These are phyloP conservation scores for Grammothele lineata DNA, from an alignment of 768 basidiomycete species.

Conservation along the genomic window DNA sequence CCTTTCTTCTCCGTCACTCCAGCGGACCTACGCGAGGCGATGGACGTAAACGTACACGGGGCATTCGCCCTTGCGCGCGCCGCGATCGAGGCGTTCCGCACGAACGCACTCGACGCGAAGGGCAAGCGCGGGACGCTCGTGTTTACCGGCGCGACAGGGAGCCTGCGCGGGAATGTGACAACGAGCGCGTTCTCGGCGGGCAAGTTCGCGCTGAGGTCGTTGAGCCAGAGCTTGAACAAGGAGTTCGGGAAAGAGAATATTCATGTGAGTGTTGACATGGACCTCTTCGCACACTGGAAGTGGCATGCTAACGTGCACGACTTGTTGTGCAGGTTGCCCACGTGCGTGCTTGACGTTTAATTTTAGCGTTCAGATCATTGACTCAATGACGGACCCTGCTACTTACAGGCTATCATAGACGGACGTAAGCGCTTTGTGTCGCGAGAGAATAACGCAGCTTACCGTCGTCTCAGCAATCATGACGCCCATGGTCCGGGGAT, in stretches of 20 bases:
- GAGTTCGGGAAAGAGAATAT: slow-evolving; percentile 43
- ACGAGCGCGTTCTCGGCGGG: slow-evolving; percentile 38
- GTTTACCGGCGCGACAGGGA: slow-evolving; percentile 43
- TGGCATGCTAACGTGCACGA: background rate
- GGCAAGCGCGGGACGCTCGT: slow-evolving; percentile 39
- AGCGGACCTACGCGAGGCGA: slow-evolving; percentile 26
- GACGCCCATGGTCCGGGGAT: slow-evolving; percentile 5
- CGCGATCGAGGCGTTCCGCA: slow-evolving; percentile 30
- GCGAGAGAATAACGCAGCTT: too few species aligned
- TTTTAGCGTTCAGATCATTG: background rate
- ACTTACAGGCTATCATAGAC: slow-evolving; percentile 59
- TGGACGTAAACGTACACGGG: slow-evolving; percentile 32
- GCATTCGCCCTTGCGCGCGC: slow-evolving; percentile 37
- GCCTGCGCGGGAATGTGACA: slow-evolving; percentile 33
- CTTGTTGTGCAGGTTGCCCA: slow-evolving; percentile 54
- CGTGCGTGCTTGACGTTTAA: slow-evolving; percentile 36
- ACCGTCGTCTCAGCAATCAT: slow-evolving; percentile 25
- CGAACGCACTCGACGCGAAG: slow-evolving; percentile 25
- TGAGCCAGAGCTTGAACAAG: slow-evolving; percentile 40
- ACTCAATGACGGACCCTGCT: too few species aligned
- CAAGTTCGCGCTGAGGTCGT: slow-evolving; percentile 36
- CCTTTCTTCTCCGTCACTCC: slow-evolving; percentile 37
- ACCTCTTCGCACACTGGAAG: background rate
- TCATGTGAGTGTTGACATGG: slow-evolving; percentile 27
- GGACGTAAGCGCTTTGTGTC: slow-evolving; percentile 37